A percentile compares a stretch with the other conserved stretches of the same genome.
Evolutionary conservation across 2,329 filamentous ascomycete genomes (phyloP).

Genomic region (Apiospora aurea): DNA sequence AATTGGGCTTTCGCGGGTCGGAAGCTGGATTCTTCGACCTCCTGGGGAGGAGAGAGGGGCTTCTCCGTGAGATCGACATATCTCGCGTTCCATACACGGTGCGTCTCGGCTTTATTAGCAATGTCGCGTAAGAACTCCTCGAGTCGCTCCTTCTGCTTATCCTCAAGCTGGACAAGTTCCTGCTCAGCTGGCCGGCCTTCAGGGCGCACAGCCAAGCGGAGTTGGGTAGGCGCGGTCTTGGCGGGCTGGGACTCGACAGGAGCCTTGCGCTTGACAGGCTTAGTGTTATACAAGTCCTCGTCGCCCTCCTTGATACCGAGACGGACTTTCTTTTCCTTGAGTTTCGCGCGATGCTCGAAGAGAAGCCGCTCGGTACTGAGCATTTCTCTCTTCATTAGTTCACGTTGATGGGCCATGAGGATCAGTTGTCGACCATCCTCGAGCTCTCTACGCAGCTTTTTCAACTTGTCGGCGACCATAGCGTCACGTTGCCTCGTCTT

Average conservation of each 20-base stretch:
- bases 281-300: constrained; percentile 91
- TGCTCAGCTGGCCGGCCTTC: constrained; percentile 74
- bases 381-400: constrained; percentile 79
- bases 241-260: constrained; percentile 68
- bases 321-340: constrained; percentile 89
- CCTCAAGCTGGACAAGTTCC: constrained; percentile 79
- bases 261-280: constrained; percentile 70
- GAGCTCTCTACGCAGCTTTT: constrained; percentile 87
- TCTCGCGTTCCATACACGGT: constrained; percentile 89
- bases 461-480: constrained; percentile 92
- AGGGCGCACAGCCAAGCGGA: constrained; percentile 73
- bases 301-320: constrained; percentile 91
- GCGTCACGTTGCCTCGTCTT: constrained; percentile 95
- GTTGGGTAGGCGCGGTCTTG: constrained; percentile 65
- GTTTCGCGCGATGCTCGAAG: constrained; percentile 80
- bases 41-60: constrained; percentile 80
- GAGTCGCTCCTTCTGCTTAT: constrained; percentile 81
- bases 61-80: constrained; percentile 88
- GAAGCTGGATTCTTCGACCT: constrained; percentile 70
- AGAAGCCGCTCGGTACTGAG: constrained; percentile 77
- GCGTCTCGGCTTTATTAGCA: constrained; percentile 85
- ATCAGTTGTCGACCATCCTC: constrained; percentile 88
- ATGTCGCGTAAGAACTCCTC: constrained; percentile 83
- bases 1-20: constrained; percentile 76
- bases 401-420: constrained; percentile 78